A percentile compares a stretch with the other conserved stretches of the same genome.
These are phyloP conservation scores for Pythium biforme DNA, from an alignment of 352 stramenopile species.

Conservation along the genomic window DNA sequence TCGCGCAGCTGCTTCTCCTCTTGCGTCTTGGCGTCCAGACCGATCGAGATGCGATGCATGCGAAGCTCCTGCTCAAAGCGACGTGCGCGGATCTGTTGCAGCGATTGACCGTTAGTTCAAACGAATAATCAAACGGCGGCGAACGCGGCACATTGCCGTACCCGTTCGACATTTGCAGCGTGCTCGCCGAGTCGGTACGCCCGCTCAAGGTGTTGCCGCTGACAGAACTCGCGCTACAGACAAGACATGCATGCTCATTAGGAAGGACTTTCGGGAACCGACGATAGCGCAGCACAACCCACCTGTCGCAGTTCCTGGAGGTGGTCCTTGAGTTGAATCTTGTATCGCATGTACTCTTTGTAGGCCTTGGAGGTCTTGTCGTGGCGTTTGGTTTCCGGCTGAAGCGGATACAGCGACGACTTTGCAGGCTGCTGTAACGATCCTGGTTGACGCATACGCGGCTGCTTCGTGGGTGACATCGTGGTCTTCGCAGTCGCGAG, in stretches of 20 bases:
- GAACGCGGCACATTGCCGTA: slow-evolving; percentile 13
- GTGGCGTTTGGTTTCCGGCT: slow-evolving; percentile 30
- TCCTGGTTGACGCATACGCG: background rate
- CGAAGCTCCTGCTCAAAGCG: slow-evolving; percentile 70
- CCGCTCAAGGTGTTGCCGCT: slow-evolving; percentile 59
- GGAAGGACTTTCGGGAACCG: no score
- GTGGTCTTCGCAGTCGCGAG: slow-evolving; percentile 17
- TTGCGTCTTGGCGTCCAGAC: slow-evolving; percentile 56
- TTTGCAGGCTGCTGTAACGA: background rate
- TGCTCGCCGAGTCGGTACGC: slow-evolving; percentile 64
- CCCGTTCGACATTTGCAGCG: slow-evolving; percentile 59
- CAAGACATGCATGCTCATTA: no score
- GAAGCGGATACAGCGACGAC: slow-evolving; percentile 44
- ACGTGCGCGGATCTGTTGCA: slow-evolving; percentile 48
- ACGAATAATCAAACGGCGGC: no score
- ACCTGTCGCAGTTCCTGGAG: slow-evolving; percentile 57
- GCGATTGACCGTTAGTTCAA: no score
- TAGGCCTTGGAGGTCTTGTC: slow-evolving; percentile 33
- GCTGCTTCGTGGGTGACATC: background rate
- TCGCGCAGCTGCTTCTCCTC: slow-evolving; percentile 69
- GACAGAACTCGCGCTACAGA: slow-evolving; percentile 48
- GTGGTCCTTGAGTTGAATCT: slow-evolving; percentile 64
- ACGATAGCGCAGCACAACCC: background rate
- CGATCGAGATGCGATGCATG: slow-evolving; percentile 60
- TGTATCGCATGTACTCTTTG: slow-evolving; percentile 66